Conservation (phyloP, 1,139 yeast genomes). For the Saccharomyces hybrid region DNA sequence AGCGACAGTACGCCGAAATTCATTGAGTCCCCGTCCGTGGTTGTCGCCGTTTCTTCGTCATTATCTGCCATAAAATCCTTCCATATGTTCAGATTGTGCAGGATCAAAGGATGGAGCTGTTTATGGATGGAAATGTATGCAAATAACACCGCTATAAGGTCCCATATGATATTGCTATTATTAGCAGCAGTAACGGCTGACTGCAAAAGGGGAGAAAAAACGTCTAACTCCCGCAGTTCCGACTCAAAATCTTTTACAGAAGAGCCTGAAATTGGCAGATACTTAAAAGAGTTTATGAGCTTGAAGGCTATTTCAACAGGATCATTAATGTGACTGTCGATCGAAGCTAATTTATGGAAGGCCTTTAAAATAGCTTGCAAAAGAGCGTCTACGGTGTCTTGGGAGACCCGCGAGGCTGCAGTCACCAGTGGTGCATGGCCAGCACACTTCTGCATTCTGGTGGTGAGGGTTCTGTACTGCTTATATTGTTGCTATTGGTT, state of each 20-base stretch:
- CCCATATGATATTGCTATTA: slow-evolving; percentile 6
- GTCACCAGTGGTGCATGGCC: not conserved
- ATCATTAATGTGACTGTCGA: not conserved
- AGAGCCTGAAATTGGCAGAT: not conserved
- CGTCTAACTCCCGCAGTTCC: slow-evolving; percentile 8
- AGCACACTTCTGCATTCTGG: not conserved
- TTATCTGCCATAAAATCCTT: not conserved
- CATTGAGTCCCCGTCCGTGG: not conserved
- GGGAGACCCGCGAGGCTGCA: not conserved
- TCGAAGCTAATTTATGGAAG: slow-evolving; percentile 3
- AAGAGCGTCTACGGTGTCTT: not conserved
- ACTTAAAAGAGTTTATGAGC: not conserved
- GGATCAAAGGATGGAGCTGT: slow-evolving; percentile 13
- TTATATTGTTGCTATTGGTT: not conserved
- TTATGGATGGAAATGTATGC: slow-evolving; percentile 20
- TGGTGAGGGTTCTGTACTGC: not conserved
- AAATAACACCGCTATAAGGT: slow-evolving; percentile 14
- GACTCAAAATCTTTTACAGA: not conserved
- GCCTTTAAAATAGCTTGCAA: not conserved
- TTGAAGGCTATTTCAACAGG: not conserved
- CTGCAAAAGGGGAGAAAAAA: slow-evolving; percentile 17
- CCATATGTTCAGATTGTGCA: slow-evolving; percentile 10
- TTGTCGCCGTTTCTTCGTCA: not conserved
- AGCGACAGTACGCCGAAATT: not conserved
- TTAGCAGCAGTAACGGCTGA: slow-evolving; percentile 5